Base-by-base conservation (phyloP, 2,329 filamentous ascomycete species). In the Neospermospora avenae region DNA sequence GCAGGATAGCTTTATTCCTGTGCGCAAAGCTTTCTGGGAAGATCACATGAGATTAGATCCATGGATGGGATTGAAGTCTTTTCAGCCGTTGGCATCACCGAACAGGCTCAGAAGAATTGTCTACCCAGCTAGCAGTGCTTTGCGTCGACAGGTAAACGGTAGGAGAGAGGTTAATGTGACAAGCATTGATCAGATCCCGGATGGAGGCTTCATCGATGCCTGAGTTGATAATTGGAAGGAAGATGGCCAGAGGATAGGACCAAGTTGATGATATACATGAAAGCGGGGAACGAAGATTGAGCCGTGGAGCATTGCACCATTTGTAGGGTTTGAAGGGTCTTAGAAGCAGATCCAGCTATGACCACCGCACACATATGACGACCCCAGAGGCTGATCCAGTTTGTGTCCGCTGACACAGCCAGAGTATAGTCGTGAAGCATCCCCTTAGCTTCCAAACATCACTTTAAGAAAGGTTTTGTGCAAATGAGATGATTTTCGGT, bases 1-100 rank as follows among this genome's bases (percentile, higher is more conserved):
- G 64, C 76, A 80, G 61, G 74, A 78, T 51, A 74, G 70, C 18
- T 78, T 76, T 53, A 71, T 74, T 53, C 70, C 72, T 52, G 71
- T 74, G 49, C 66, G 74, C 22, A 76, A 75, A 68, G 70, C 68
- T 0, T 78, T 78, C 56, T 78, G 74, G 75, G 75, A 79, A 54
- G 74, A 78, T 61, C 72, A 77, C 52, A 74, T 78, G 69, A 70
- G 73, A 45, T 58, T 78, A 13, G 73, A 79, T 68, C 74, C 74
- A 5, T 79, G 75, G 75, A 69, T 74, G 67, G 76, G 76, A 3
- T 67, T 78, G 60, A 74, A 74, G 63, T 71, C 62, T n/a, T 69
- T 77, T 18, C 73, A 77, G 62, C 77, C 76, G 3, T 61, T 79
- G 31, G 76, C 73, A 6, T 69, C 72, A 20, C 62, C 73, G 1